Base-by-base conservation (phyloP, 441 rosid species). In the Bruguiera hainesii region DNA sequence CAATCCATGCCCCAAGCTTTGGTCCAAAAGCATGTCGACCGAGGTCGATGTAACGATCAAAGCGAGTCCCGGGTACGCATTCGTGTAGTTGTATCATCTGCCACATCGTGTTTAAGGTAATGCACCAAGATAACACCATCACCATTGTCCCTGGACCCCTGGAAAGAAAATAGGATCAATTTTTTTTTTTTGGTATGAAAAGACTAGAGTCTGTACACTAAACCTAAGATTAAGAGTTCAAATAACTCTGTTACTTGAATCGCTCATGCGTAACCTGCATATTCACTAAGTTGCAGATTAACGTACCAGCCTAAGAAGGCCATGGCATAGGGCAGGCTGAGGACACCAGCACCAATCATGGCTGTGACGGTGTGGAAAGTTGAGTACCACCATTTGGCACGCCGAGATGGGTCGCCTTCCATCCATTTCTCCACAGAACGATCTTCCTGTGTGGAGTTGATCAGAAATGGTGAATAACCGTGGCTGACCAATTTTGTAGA, bases 271-370 rank as follows among this genome's bases (percentile, higher is more conserved):
- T 37, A 37, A 37, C 11, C 11, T 37, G 46, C 46, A 37, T 16
- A 2, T 10, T 37, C 18, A 11, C 23, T 19, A 39, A 48, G 57
- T 49, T 50, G 10, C 37, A 63, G 57, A 23, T 48, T 0, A 5
- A 49, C 26, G 68, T 88, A 91, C 97, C 97, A 93, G 80, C 97
- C 98, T 68, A 91, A 84, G 76, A 89, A 91, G 66, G 97, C 89
- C 97, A 93, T 88, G 70, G 98, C 96, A 80, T 88, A 89, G 51
- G 98, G 98, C 69, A 93, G 80, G 76, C 97, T 86, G 64, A 90
- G 97, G 63, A 93, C 98, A 46, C 97, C 98, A 1, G 97, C 97
- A 7, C 98, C 96, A n/a, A 93, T 91, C 96, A 91, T 94, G 88
- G 98, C 97, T 4, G 98, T 91, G 58, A 91, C 93, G 6, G 80